Conservation (phyloP, 106 monocot species). For the Vanilla planifolia region DNA sequence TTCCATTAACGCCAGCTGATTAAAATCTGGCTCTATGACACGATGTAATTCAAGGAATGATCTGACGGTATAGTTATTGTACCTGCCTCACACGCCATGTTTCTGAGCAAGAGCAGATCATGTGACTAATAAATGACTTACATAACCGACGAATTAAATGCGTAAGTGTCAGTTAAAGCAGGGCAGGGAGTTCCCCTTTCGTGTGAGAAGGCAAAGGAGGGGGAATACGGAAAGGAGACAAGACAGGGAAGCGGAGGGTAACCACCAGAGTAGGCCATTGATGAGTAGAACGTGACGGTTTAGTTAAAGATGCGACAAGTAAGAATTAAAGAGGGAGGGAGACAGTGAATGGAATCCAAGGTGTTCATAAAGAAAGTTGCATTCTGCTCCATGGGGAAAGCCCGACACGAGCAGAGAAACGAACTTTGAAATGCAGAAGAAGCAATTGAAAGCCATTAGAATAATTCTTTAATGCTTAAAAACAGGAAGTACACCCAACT, state of each 20-base stretch:
- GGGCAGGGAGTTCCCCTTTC: background rate
- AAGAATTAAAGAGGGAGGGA: background rate
- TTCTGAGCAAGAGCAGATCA: background rate
- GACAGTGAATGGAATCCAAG: background rate
- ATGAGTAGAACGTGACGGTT: background rate
- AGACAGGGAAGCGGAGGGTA: background rate
- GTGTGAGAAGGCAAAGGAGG: constrained; percentile 4
- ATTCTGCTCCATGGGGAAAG: background rate
- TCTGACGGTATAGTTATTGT: too few relatives aligned
- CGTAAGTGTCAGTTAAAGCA: too few relatives aligned
- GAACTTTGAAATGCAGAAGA: background rate
- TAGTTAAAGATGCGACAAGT: background rate
- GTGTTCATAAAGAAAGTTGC: background rate
- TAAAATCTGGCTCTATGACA: too few relatives aligned
- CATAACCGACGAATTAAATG: constrained; percentile 5
- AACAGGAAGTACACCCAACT: too few relatives aligned
- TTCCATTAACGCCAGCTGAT: too few relatives aligned
- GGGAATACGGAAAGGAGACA: background rate
- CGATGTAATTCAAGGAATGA: too few relatives aligned
- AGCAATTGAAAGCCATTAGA: background rate
- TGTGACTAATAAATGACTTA: constrained; percentile 4
- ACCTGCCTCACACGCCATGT: too few relatives aligned
- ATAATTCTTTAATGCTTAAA: background rate
- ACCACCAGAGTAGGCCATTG: background rate
- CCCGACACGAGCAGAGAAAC: background rate